Conservation (phyloP, 768 basidiomycete genomes). For the Mycena leptocephala region DNA sequence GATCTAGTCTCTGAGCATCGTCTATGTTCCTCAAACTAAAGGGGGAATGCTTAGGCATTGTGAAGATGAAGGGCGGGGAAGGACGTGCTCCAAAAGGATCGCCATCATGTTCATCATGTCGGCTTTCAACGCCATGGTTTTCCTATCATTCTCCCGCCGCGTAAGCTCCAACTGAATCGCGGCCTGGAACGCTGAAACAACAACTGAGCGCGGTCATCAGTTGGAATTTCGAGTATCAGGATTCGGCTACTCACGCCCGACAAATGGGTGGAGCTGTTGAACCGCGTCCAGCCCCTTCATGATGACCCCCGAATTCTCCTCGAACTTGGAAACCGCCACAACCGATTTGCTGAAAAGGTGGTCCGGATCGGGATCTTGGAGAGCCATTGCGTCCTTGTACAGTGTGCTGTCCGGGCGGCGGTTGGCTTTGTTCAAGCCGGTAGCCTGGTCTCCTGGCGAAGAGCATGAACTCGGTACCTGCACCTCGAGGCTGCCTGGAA, state of each 20-base stretch:
- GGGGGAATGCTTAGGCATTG: neutral
- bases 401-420: neutral
- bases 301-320: constrained; percentile 1
- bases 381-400: neutral
- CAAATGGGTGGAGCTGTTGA: constrained; percentile 12
- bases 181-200: constrained; percentile 65
- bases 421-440: neutral
- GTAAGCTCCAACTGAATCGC: constrained; percentile 65
- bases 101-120: constrained; percentile 69
- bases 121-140: constrained; percentile 60
- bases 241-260: neutral
- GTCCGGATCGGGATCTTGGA: neutral
- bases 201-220: too few species aligned
- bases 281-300: constrained; percentile 19
- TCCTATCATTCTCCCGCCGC: constrained; percentile 67
- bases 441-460: neutral
- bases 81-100: constrained; percentile 60
- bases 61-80: neutral
- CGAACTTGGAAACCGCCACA: neutral
- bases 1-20: constrained; percentile 42
- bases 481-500: neutral
- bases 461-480: neutral
- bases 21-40: constrained; percentile 50
- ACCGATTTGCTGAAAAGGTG: neutral
- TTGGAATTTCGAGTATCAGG: neutral